These are phyloP conservation scores for Leishmania braziliensis DNA, from an alignment of 208 protist genomes.

Conservation along the genomic window DNA sequence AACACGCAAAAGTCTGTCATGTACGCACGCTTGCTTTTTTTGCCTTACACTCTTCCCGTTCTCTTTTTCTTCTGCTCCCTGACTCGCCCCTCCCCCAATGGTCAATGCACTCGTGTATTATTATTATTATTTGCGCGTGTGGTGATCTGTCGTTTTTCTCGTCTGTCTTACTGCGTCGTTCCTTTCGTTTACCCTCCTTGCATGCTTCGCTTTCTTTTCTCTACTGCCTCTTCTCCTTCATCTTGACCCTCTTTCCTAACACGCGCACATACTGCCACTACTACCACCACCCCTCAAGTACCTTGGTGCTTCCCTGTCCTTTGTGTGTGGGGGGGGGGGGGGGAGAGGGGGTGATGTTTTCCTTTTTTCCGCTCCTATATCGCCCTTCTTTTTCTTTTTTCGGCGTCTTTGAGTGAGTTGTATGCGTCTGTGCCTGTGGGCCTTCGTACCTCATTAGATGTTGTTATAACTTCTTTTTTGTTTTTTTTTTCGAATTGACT, in stretches of 20 bases:
- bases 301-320: not conserved
- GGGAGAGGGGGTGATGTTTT: not conserved
- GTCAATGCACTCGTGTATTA: not conserved
- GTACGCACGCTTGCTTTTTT: not conserved
- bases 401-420: not conserved
- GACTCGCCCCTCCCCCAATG: not conserved
- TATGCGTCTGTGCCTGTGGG: not conserved
- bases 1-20: not conserved
- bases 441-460: not conserved
- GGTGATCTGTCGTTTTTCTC: not conserved
- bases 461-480: not conserved
- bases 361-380: too few relatives aligned
- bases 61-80: not conserved
- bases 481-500: not conserved
- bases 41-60: not conserved
- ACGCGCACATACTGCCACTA: not conserved
- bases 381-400: too few relatives aligned
- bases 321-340: not conserved
- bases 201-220: not conserved
- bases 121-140: not conserved
- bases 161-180: not conserved
- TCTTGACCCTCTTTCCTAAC: not conserved
- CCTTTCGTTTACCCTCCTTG: not conserved
- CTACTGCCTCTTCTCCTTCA: not conserved
- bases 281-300: not conserved